phyloP scores from a whole-genome alignment of 768 basidiomycete species.

The Hericium rajendrae region DNA sequence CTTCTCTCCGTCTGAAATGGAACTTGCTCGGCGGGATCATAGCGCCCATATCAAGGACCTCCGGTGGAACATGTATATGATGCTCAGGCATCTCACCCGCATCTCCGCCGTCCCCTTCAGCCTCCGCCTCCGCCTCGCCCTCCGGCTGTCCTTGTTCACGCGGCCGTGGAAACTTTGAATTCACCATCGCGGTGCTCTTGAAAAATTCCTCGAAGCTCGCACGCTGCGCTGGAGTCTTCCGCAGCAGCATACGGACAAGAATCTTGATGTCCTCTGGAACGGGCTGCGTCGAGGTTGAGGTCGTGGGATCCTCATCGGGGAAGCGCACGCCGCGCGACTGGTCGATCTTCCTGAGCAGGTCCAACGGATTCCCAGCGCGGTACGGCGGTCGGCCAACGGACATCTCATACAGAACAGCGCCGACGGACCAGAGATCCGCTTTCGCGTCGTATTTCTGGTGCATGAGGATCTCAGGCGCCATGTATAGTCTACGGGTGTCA shows the following conservation, averaged over 20 bases:
- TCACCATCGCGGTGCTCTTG: conserved; percentile 62
- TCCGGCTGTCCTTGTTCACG: conserved; percentile 9
- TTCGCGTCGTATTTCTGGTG: conserved; percentile 98
- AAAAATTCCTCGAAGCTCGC: conserved; percentile 93
- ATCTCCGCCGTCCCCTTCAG: conserved; percentile 7
- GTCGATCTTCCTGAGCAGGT: conserved; percentile 89
- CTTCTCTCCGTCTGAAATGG: conserved; percentile 43
- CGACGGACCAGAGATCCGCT: conserved; percentile 97
- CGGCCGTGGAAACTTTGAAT: conserved; percentile 67
- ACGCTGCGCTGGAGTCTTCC: conserved; percentile 74
- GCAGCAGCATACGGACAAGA: conserved; percentile 76
- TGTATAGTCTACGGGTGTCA: conserved; percentile 61
- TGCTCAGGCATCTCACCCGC: conserved; percentile 53
- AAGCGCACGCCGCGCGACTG: conserved; percentile 86
- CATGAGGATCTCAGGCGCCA: conserved; percentile 96
- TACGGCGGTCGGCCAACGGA: conserved; percentile 88
- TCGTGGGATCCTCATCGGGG: conserved; percentile 75
- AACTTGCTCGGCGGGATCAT: conserved; percentile 81
- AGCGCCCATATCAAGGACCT: conserved; percentile 69
- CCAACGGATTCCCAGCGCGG: conserved; percentile 92
- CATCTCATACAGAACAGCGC: conserved; percentile 96
- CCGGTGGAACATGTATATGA: conserved; percentile 66
- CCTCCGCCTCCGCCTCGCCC: not conserved
- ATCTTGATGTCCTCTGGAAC: conserved; percentile 82
- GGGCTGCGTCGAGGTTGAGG: conserved; percentile 38